A percentile compares a stretch with the other conserved stretches of the same genome.
Conservation (phyloP, 805 yeast genomes). For the Wickerhamiella brachini region DNA sequence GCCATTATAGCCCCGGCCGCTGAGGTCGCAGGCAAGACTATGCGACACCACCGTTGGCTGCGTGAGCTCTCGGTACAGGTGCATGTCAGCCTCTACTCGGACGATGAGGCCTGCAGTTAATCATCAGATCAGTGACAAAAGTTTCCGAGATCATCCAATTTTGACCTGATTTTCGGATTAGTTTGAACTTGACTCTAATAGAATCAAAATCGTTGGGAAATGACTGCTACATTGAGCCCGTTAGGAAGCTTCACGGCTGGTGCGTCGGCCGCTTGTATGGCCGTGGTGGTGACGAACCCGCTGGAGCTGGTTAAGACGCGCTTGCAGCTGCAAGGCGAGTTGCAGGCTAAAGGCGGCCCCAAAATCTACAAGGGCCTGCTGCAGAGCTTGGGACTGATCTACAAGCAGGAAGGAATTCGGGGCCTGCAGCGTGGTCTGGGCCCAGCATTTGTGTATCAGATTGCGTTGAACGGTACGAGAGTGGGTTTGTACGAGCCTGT, state of each 20-base stretch:
- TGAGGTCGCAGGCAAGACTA: conserved; percentile 31
- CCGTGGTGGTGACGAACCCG: conserved; percentile 94
- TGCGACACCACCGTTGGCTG: conserved; percentile 64
- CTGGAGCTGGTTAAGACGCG: conserved; percentile 87
- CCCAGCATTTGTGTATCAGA: conserved; percentile 82
- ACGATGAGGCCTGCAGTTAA: background rate
- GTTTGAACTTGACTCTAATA: background rate
- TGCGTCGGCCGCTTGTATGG: conserved; percentile 92
- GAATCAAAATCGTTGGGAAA: too few relatives aligned
- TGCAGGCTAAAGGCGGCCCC: conserved; percentile 35
- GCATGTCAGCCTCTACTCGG: conserved; percentile 34
- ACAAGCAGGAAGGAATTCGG: conserved; percentile 65
- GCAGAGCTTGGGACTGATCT: conserved; percentile 67
- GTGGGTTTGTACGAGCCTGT: conserved; percentile 89
- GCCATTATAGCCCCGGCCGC: conserved; percentile 22
- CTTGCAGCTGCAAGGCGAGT: conserved; percentile 94
- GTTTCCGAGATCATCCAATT: background rate
- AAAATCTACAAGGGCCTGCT: conserved; percentile 66
- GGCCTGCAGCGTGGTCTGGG: conserved; percentile 83
- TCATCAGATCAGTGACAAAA: background rate
- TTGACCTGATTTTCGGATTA: background rate
- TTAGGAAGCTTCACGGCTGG: conserved; percentile 73
- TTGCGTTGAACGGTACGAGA: conserved; percentile 87
- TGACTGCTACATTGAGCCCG: background rate
- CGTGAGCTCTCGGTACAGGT: conserved; percentile 61